phyloP scores from a whole-genome alignment of 768 basidiomycete genomes.

The Terana coerulea region DNA sequence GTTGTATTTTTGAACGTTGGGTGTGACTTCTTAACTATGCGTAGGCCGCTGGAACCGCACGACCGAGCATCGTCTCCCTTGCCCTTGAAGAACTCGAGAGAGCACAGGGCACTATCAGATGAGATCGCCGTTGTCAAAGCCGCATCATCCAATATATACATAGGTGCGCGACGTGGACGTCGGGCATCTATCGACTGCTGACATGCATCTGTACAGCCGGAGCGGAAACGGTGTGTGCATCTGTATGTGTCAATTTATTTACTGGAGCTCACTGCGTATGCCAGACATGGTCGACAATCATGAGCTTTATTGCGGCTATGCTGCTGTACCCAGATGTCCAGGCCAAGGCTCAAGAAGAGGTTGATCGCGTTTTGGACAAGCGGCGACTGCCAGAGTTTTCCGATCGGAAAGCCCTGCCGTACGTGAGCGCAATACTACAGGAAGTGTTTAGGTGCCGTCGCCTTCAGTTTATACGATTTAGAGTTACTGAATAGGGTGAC shows the following conservation, averaged over 20 bases:
- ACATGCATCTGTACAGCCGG: not conserved
- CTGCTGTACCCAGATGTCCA: slow-evolving; percentile 14
- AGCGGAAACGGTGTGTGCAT: not conserved
- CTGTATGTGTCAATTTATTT: not conserved
- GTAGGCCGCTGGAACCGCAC: no score
- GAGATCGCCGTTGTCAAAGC: no score
- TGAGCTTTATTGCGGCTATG: not conserved
- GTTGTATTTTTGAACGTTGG: not conserved
- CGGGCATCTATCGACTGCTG: no score
- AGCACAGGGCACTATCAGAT: no score
- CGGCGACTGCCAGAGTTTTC: slow-evolving; percentile 26
- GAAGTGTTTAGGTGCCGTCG: not conserved
- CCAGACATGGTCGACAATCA: not conserved
- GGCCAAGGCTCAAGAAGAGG: slow-evolving; percentile 23
- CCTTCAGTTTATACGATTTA: not conserved
- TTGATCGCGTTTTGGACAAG: slow-evolving; percentile 21
- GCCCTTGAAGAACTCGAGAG: no score
- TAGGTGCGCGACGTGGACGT: not conserved
- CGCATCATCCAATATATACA: not conserved
- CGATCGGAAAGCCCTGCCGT: slow-evolving; percentile 22
- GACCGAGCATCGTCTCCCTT: no score
- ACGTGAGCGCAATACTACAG: slow-evolving; percentile 23
- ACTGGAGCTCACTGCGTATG: no score
- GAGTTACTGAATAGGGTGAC: no score
- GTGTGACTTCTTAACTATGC: no score